phyloP scores from a whole-genome alignment of 495 filamentous ascomycete genomes.

The Cercophora sp. region DNA sequence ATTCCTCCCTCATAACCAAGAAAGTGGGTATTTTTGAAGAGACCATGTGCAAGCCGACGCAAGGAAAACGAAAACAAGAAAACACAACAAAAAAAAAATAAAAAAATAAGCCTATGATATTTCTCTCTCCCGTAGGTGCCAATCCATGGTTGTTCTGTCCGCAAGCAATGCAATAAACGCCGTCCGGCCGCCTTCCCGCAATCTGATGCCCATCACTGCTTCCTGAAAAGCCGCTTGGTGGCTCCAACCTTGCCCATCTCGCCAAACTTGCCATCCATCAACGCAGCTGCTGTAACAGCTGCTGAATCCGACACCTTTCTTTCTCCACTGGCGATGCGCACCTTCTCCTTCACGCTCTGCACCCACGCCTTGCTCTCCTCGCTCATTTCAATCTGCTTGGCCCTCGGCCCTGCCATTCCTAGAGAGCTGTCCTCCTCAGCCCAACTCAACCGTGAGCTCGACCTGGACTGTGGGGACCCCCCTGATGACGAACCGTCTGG shows the following conservation, averaged over 20 bases:
- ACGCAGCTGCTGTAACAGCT: background rate
- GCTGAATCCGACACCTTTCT: slow-evolving; percentile 22
- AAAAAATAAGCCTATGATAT: too few species aligned
- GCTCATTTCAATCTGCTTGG: slow-evolving; percentile 55
- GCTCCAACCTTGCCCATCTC: slow-evolving; percentile 54
- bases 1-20: too few species aligned
- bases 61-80: too few species aligned
- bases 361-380: slow-evolving; percentile 67
- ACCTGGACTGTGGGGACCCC: slow-evolving; percentile 35
- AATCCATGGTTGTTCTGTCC: too few species aligned
- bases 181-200: background rate
- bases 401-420: slow-evolving; percentile 60
- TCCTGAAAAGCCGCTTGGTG: slow-evolving; percentile 53
- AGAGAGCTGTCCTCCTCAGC: slow-evolving; percentile 53
- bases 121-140: too few species aligned
- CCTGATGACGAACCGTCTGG: slow-evolving; percentile 34
- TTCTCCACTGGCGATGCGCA: slow-evolving; percentile 51
- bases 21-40: too few species aligned
- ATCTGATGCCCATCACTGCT: background rate
- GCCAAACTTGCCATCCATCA: slow-evolving; percentile 42
- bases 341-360: slow-evolving; percentile 67
- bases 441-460: slow-evolving; percentile 47
- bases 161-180: too few species aligned
- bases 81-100: too few species aligned
- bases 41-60: too few species aligned